Percentiles rank a stretch among this genome's conserved stretches.
Evolutionary conservation across 2,329 filamentous ascomycete species (phyloP).

Genomic region (Calonectria henricotiae): DNA sequence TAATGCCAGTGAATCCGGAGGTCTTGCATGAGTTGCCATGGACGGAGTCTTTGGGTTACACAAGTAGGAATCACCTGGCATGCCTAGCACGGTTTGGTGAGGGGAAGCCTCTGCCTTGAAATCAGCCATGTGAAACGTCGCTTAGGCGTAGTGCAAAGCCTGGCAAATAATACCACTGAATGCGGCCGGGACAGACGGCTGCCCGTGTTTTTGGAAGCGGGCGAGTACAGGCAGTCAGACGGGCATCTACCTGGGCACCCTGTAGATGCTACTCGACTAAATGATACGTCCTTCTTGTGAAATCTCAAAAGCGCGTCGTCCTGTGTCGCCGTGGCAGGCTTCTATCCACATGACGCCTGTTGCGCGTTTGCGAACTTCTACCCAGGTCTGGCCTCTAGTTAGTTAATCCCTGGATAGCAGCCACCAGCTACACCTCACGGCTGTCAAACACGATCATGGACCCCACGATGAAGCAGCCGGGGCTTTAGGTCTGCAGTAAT

Average conservation of each 20-base stretch:
- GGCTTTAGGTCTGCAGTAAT: slow-evolving; percentile 45
- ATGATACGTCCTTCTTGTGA: slow-evolving; percentile 2
- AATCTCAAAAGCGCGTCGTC: slow-evolving; percentile 37
- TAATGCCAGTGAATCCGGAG: background rate
- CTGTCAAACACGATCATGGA: slow-evolving; percentile 47
- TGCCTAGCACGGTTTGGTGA: background rate
- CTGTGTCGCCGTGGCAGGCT: slow-evolving; percentile 46
- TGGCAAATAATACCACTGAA: background rate
- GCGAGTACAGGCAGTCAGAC: background rate
- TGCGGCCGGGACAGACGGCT: background rate
- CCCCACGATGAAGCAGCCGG: slow-evolving; percentile 52
- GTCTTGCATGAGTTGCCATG: slow-evolving; percentile 1
- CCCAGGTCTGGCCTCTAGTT: slow-evolving; percentile 42
- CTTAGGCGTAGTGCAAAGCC: background rate
- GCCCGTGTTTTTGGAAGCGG: background rate
- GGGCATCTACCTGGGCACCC: background rate
- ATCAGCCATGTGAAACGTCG: background rate
- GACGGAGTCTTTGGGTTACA: background rate
- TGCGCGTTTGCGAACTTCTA: slow-evolving; percentile 43
- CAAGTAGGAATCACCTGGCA: background rate
- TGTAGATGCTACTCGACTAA: background rate
- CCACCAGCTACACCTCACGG: slow-evolving; percentile 48
- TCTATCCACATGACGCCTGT: slow-evolving; percentile 52
- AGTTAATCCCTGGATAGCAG: slow-evolving; percentile 43
- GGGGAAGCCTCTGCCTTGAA: background rate